Evolutionary conservation across 2,329 filamentous ascomycete genomes (phyloP).

Genomic region (Monosporascus sp.): DNA sequence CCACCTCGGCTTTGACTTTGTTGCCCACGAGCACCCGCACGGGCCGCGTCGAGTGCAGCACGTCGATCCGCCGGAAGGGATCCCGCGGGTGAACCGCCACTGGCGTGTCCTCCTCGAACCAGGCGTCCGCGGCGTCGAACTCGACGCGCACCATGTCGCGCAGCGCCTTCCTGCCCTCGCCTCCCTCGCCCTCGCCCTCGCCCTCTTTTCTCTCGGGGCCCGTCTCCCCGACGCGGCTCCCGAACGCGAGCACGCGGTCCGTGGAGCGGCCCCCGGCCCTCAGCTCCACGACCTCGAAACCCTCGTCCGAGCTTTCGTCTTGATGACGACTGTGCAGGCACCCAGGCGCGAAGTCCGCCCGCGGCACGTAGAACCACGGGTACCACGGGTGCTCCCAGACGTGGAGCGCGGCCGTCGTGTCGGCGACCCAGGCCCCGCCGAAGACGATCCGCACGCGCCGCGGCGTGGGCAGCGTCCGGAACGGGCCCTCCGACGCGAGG

Average conservation of each 20-base stretch:
- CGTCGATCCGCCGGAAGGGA: conserved; percentile 60
- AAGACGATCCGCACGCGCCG: conserved; percentile 27
- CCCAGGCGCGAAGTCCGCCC: conserved; percentile 11
- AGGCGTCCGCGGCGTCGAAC: conserved; percentile 22
- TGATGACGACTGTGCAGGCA: conserved; percentile 2
- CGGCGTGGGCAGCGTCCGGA: conserved; percentile 24
- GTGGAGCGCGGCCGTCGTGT: conserved; percentile 26
- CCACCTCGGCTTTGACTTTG: conserved; percentile 29
- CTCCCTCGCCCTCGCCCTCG: conserved; percentile 5
- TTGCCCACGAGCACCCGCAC: conserved; percentile 36
- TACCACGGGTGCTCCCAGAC: conserved; percentile 32
- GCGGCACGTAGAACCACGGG: conserved; percentile 28
- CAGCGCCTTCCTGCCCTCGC: conserved; percentile 10
- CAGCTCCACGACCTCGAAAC: conserved; percentile 15
- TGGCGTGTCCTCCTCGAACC: conserved; percentile 53
- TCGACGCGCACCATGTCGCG: conserved; percentile 17
- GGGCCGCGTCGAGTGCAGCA: conserved; percentile 47
- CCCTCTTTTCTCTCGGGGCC: not conserved
- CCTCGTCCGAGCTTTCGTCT: conserved; percentile 2
- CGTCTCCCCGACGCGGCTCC: not conserved
- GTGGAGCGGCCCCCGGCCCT: conserved; percentile 9
- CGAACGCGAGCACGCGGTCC: conserved; percentile 19
- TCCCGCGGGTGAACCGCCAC: conserved; percentile 62
- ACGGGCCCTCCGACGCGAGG: conserved; percentile 21
- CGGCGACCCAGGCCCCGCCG: conserved; percentile 23